These are phyloP conservation scores for Phalaenopsis equestris DNA, from an alignment of 106 monocot species.

Conservation along the genomic window DNA sequence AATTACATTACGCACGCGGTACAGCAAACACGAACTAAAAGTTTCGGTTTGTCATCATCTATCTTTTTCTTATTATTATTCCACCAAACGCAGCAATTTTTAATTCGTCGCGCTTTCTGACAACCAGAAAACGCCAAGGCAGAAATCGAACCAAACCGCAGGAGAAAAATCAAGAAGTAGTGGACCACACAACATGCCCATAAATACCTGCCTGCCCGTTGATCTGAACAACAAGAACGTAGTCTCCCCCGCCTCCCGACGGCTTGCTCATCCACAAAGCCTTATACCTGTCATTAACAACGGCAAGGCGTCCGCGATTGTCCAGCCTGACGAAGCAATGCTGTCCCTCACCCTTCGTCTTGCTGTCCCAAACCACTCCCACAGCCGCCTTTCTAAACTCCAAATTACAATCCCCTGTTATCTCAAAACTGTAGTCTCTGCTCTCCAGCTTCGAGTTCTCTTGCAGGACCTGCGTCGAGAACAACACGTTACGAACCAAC, in stretches of 20 bases:
- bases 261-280: background rate
- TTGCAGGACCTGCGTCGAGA: slow-evolving; percentile 11
- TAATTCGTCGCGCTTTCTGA: no score
- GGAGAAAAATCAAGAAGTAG: background rate
- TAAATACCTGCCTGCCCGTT: background rate
- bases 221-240: background rate
- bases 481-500: slow-evolving; percentile 14
- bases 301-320: slow-evolving; percentile 9
- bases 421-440: slow-evolving; percentile 3
- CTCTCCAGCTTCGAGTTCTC: slow-evolving; percentile 7
- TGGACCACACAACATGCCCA: background rate
- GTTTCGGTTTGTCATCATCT: no score
- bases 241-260: background rate
- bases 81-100: no score
- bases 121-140: no score
- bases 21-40: no score
- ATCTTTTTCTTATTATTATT: no score
- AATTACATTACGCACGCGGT: no score
- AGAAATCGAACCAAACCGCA: no score
- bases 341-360: slow-evolving; percentile 3
- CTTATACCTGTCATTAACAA: slow-evolving; percentile 6
- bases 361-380: background rate
- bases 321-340: slow-evolving; percentile 20
- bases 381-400: no score
- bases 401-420: no score